Evolutionary conservation across 345 rosid species (phyloP), one percentile per base, ranked within the genome.

Genomic region (Clarkia xantiana): DNA sequence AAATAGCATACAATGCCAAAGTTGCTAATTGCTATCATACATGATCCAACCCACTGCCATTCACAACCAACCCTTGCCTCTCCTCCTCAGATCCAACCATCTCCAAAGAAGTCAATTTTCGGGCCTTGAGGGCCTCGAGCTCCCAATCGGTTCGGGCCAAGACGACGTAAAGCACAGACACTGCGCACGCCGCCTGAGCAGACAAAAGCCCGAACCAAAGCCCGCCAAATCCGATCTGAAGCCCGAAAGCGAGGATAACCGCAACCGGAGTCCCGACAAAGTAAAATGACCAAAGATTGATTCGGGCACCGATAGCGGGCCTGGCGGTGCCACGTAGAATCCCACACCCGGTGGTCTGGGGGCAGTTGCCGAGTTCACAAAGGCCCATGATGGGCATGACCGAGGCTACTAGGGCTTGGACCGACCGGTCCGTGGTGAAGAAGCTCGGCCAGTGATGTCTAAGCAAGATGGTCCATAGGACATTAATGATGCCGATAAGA

Each of bases 261-360:
- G 98, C 98, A 1, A 91, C 85, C 0, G 98, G 98, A 1, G 96
- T 91, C 20, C 98, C 98, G 45, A 91, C 93, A 0, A 81, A 73
- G 78, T 91, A 91, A 55, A 91, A 91, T 0, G 98, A 84, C 23
- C 79, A 87, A 49, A 91, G 62, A 58, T 91, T 91, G 45, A 84
- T 73, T 0, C 75, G 81, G 49, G 96, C 98, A 9, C 94, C 96
- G 1, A 79, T 66, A 0, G 76, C 79, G 0, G 98, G 96, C 45
- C 98, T 56, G 0, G 93, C 98, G 0, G 85, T 91, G 65, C 96
- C 96, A 2, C 98, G 84, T 0, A 91, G 65, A 64, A 91, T 68
- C 53, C 98, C 98, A 11, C 98, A 91, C 10, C 98, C 98, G 0
- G 98, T 81, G 20, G 98, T 91, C 45, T 91, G 98, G 1, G 98